phyloP scores from a whole-genome alignment of 73 alveolate genomes.

The Tetrahymena elliotti region DNA sequence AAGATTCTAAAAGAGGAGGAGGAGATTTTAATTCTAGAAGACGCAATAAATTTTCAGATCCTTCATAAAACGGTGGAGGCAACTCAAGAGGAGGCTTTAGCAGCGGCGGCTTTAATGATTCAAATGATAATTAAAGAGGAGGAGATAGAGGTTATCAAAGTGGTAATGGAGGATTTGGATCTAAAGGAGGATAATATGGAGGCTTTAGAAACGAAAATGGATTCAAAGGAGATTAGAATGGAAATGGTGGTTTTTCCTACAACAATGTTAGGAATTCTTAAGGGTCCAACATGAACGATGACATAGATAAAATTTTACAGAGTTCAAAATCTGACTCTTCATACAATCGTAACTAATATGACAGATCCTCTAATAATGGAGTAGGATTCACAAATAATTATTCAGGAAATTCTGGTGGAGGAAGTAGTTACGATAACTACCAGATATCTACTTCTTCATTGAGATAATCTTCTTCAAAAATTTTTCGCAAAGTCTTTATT shows the following conservation, averaged over 20 bases:
- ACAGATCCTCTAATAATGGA: not conserved
- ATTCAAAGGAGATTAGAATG: not conserved
- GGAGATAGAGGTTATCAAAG: not conserved
- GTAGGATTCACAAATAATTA: not conserved
- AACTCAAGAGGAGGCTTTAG: not conserved
- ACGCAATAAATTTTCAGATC: not conserved
- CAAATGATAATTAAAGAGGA: not conserved
- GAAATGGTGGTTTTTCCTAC: not conserved
- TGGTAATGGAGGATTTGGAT: not conserved
- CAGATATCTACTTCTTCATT: not conserved
- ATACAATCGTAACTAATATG: not conserved
- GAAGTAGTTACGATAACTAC: not conserved
- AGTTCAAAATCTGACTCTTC: not conserved
- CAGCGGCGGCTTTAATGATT: not conserved
- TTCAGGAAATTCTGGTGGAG: not conserved
- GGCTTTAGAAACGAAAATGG: not conserved
- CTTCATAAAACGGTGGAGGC: not conserved
- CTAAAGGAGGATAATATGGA: not conserved
- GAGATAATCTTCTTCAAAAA: constrained; percentile 29
- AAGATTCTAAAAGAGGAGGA: not conserved
- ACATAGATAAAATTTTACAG: not conserved
- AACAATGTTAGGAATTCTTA: not conserved
- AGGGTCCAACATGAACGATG: not conserved
- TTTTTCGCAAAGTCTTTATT: constrained; percentile 75
- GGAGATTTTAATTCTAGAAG: not conserved